Evolutionary conservation across 805 yeast genomes (phyloP), one percentile per base, ranked within the genome.

Genomic region (Vanderwaltozyma tropicalis): DNA sequence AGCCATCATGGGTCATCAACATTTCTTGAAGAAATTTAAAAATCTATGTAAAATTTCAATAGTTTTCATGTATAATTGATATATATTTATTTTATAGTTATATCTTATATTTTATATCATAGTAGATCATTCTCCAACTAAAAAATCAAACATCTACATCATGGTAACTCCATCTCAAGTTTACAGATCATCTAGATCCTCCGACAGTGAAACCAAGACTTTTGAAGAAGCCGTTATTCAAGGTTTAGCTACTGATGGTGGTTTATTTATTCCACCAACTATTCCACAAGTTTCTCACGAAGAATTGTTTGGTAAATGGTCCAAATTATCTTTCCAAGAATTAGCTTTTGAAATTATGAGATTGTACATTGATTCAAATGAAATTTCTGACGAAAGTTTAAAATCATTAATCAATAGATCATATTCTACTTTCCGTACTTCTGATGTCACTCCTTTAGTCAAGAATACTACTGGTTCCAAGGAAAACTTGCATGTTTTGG

Each of bases 221-320:
- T 84, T 84, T 47, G 94, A 84, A 60, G 87, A 78, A 37, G 89
- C 81, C 16, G 81, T 84, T 41, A 78, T 83, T 61, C 81, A 82
- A 40, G 99, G 99, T 37, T 71, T 92, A 53, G 97, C 97, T 38
- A 77, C 83, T 34, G 99, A 94, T 59, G 98, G 98, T 48, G 99
- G 99, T 29, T 73, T 92, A 29, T 92, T 85, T 61, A 71, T 92
- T 39, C 99, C 98, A 32, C 72, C 92, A 13, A 67, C 59, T 33
- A 83, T 88, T 49, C 96, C 97, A 40, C 59, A 69, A 44, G 69
- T 83, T 22, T 61, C 56, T 44, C 67, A 78, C 5, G 56, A 66
- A 11, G 72, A 72, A 41, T 72, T 81, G 45, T 61, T 80, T 38
- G 54, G 64, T 28, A 63, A 68, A 44, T 89, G 97, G 97, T 64